phyloP scores from a whole-genome alignment of 306 rosid genomes.

The Parietaria judaica region DNA sequence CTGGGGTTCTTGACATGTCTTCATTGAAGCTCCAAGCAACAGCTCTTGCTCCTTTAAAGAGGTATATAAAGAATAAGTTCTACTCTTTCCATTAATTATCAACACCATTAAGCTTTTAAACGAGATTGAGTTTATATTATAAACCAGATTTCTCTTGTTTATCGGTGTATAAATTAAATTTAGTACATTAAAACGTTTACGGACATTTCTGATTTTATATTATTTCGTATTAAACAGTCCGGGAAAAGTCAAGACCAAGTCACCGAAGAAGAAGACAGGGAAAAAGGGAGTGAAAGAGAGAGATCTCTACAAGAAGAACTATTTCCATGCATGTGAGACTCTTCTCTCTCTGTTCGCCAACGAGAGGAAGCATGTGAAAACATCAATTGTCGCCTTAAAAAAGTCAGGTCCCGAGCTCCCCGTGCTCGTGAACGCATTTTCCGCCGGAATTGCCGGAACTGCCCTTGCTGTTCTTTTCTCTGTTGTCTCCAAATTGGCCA shows the following conservation, averaged over 20 bases:
- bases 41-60: constrained; percentile 54
- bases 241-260: constrained; percentile 50
- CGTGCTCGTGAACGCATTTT: constrained; percentile 59
- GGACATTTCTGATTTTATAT: constrained; percentile 6
- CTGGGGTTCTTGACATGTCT: constrained; percentile 29
- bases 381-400: constrained; percentile 45
- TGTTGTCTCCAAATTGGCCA: constrained; percentile 42
- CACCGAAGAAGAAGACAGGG: constrained; percentile 38
- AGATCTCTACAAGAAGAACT: constrained; percentile 61
- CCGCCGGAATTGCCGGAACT: constrained; percentile 77
- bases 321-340: constrained; percentile 70
- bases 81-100: constrained; percentile 1
- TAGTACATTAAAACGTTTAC: background rate
- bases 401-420: constrained; percentile 73
- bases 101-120: background rate
- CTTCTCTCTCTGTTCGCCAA: constrained; percentile 58
- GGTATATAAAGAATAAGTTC: constrained; percentile 32
- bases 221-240: constrained; percentile 48
- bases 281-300: constrained; percentile 50
- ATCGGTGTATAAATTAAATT: too few species aligned
- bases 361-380: constrained; percentile 36
- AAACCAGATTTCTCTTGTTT: too few species aligned
- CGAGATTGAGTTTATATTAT: too few species aligned
- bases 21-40: constrained; percentile 35
- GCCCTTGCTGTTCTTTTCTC: constrained; percentile 71